These are phyloP conservation scores for Panicum virgatum DNA, from an alignment of 202 grass and related monocot genomes.

Conservation along the genomic window DNA sequence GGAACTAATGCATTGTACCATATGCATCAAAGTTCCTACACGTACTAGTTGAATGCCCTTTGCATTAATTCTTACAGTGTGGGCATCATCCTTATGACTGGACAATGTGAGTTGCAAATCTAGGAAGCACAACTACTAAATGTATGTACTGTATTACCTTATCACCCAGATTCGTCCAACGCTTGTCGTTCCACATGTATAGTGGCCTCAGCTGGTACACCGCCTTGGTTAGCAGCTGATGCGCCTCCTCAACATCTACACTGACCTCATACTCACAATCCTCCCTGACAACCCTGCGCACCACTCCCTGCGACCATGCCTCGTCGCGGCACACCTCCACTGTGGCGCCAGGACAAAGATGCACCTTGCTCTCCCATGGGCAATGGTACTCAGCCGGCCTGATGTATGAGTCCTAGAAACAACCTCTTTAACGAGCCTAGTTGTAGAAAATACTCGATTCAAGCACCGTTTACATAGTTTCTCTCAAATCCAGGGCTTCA, in stretches of 20 bases:
- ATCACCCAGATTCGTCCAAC: constrained; percentile 31
- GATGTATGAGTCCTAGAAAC: too few relatives aligned
- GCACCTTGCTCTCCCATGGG: neutral
- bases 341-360: constrained; percentile 13
- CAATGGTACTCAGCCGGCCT: constrained; percentile 48
- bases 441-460: too few relatives aligned
- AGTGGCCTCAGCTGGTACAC: constrained; percentile 18
- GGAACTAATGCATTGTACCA: constrained; percentile 6
- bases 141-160: constrained; percentile 29
- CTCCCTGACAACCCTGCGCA: constrained; percentile 24
- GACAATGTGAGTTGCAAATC: neutral
- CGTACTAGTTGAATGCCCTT: neutral
- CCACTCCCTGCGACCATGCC: constrained; percentile 55
- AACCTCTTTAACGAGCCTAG: too few relatives aligned
- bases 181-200: constrained; percentile 36
- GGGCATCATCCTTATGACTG: neutral
- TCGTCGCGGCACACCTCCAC: constrained; percentile 51
- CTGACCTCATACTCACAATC: constrained; percentile 34
- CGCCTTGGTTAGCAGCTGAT: constrained; percentile 8
- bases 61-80: constrained; percentile 14
- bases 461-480: too few relatives aligned
- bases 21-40: neutral
- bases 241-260: neutral
- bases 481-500: too few relatives aligned
- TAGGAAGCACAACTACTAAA: neutral